Evolutionary conservation across 176 grass and related monocot genomes (phyloP), one percentile per base, ranked within the genome.

Genomic region (Aegilops sharonensis): DNA sequence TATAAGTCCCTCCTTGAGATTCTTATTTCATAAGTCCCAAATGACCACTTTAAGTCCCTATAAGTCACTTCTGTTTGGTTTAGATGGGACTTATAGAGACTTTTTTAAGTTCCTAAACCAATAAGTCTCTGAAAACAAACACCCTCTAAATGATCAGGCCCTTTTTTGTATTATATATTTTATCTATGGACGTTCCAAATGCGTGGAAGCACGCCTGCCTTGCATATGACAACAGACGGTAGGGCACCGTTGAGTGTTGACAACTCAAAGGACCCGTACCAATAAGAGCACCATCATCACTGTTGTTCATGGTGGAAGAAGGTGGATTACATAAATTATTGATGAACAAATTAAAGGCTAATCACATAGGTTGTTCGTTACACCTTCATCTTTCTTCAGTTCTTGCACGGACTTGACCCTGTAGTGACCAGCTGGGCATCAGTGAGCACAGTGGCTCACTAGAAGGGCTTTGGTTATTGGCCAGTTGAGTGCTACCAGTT

Each of bases 191-290:
- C 34, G 84, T 69, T 57, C 23, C 23, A 69, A 54, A 69, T 68
- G 81, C 68, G 36, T 84, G 50, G 59, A 87, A 48, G 59, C 81
- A 87, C 86, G 67, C 86, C 39, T 79, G 67, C 35, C 45, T 45
- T 36, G 42, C 60, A 77, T 25, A 36, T 77, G 83, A n/a, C 72
- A 85, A 65, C 36, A 42, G 29, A 77, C 45, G 48, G 42, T 35
- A 76, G 39, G 54, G 20, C 61, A 84, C 20, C 50, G 32, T 68
- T 36, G 32, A 66, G 64, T 81, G 79, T 34, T 61, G 37, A 21
- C 76, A 85, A 73, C 54, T 71, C 72, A 78, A 78, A 24, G 36
- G 50, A 50, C 20, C 42, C 67, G 12, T 57, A 27, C 61, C 64
- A 81, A 77, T 82, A 69, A 82, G 47, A 30, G 17, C 40, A 63